phyloP scores from a whole-genome alignment of 805 yeast genomes.

The Teunomyces gatunensis region DNA sequence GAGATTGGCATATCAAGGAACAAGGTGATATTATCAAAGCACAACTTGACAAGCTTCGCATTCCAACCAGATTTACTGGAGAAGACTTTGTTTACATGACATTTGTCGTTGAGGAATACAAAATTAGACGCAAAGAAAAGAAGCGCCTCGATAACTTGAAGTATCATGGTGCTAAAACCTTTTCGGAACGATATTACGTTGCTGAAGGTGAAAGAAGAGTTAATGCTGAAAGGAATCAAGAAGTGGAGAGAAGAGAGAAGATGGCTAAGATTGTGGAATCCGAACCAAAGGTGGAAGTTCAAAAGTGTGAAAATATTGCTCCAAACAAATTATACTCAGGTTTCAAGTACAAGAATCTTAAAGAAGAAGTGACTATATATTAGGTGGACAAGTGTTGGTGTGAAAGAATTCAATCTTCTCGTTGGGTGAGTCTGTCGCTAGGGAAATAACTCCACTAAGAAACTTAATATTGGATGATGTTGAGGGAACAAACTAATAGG shows the following conservation, averaged over 20 bases:
- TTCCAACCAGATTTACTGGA: not conserved
- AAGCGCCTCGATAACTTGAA: not conserved
- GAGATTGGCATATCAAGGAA: not conserved
- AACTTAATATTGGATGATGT: not conserved
- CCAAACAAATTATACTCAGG: slow-evolving; percentile 1
- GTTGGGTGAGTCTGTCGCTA: not conserved
- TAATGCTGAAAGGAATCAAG: not conserved
- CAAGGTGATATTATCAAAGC: not conserved
- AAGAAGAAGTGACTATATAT: not conserved
- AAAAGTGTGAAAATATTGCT: not conserved
- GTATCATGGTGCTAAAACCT: not conserved
- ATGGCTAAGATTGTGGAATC: not conserved
- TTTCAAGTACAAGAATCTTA: slow-evolving; percentile 1
- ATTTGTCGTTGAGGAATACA: not conserved
- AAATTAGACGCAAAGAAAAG: not conserved
- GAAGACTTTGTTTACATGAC: not conserved
- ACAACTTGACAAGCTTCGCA: not conserved
- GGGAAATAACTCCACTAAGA: not conserved
- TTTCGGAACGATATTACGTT: not conserved
- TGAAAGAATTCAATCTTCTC: not conserved
- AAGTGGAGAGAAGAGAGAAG: not conserved
- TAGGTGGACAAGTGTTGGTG: not conserved
- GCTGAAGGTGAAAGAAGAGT: not conserved
- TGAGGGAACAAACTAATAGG: not conserved
- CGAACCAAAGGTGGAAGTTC: not conserved